Evolutionary conservation across 805 yeast species (phyloP), one percentile per base, ranked within the genome.

Genomic region (Allodekkera sacchari): DNA sequence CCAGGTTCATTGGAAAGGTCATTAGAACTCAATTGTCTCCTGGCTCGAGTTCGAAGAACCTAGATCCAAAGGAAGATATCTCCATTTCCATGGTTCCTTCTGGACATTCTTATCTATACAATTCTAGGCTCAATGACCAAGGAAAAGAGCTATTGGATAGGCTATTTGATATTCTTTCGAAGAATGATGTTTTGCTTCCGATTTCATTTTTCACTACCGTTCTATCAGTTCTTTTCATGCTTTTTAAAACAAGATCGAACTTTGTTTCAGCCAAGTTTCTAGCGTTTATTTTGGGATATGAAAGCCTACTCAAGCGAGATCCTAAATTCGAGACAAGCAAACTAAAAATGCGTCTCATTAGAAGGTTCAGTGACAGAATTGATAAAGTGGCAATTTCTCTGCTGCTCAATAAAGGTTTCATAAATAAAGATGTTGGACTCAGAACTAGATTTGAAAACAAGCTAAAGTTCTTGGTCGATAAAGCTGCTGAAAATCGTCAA

Each of bases 241-340:
- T 92, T 22, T 67, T 83, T 41, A 77, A 74, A 43, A 63, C 74
- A 20, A 73, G 95, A 45, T 79, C 84, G 2, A 74, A 71, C 31
- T 64, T 70, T 27, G 58, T 74, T 2, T 61, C 68, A 1, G 55
- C 57, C 19, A 71, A 71, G 34, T 73, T 88, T 9, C 57, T 83
- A 16, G 60, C 68, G 13, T 66, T 69, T 10, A 55, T 87, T 8
- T 66, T 83, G 27, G 63, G 66, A 7, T 83, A 77, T 43, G 87
- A 73, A 38, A 60, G 76, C 3, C 59, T 73, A 37, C 50, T 69
- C 25, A 77, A 77, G 52, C 55, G 64, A 23, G 74, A 70, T 43
- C 74, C 76, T 24, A 68, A 61, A 36, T 60, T 54, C 28, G 68
- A 67, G 27, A 59, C 53, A 17, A 34, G 48, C 23, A 42, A 40